Evolutionary conservation across 164 flowering plant species (phyloP).

Genomic region (Sextonia rubra): DNA sequence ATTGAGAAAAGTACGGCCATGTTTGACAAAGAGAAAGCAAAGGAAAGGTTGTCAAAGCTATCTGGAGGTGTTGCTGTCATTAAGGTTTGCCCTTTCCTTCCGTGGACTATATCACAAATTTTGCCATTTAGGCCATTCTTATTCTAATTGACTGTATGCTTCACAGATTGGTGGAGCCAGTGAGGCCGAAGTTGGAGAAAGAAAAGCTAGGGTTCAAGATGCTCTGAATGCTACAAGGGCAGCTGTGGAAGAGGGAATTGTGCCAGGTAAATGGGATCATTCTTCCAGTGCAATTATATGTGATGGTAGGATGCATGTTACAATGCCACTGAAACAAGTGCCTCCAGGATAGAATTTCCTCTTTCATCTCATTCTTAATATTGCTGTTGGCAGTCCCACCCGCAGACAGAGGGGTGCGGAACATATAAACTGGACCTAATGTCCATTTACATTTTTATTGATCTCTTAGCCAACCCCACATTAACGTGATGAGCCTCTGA

Average conservation of each 20-base stretch:
- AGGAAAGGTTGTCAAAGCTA: conserved; percentile 73
- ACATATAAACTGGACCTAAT: not conserved
- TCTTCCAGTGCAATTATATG: not conserved
- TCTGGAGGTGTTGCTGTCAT: conserved; percentile 90
- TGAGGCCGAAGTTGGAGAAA: conserved; percentile 85
- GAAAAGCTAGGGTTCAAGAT: conserved; percentile 82
- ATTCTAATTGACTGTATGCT: conserved; percentile 4
- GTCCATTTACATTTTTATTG: not conserved
- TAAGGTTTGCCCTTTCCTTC: conserved; percentile 40
- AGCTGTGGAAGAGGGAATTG: conserved; percentile 90
- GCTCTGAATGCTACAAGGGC: conserved; percentile 86
- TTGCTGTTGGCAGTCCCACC: not conserved
- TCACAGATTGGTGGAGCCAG: conserved; percentile 81
- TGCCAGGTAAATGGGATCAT: conserved; percentile 48
- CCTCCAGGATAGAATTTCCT: not conserved
- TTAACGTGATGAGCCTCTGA: no score
- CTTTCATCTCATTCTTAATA: not conserved
- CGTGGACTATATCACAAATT: not conserved
- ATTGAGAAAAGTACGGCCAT: conserved; percentile 57
- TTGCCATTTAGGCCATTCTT: not conserved
- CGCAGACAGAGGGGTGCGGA: not conserved
- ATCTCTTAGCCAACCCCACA: not conserved
- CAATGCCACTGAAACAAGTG: not conserved
- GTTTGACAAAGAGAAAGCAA: conserved; percentile 89
- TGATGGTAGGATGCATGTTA: not conserved